A percentile compares a stretch with the other conserved stretches of the same genome.
phyloP scores from a whole-genome alignment of 73 alveolate genomes.

The Paramecium primaurelia region DNA sequence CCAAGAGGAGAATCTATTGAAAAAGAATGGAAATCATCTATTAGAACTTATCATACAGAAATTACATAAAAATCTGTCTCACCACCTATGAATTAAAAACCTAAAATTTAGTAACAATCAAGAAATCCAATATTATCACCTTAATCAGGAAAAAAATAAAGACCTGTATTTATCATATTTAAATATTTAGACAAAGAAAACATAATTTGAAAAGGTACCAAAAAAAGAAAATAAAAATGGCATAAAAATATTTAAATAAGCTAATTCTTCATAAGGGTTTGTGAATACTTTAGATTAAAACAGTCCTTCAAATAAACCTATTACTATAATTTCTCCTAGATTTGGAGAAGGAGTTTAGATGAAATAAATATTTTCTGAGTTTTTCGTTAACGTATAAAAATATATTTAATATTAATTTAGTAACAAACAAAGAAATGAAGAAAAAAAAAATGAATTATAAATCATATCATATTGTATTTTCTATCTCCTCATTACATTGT shows the following conservation, averaged over 20 bases:
- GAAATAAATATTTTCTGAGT: not conserved
- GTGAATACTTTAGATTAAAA: not conserved
- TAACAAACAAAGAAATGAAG: not conserved
- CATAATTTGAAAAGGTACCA: not conserved
- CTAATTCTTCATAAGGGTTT: not conserved
- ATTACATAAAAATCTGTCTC: not conserved
- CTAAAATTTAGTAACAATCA: not conserved
- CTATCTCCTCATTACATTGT: not conserved
- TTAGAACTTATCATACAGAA: not conserved
- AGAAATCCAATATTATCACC: not conserved
- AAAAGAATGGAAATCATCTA: not conserved
- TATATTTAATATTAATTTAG: not conserved
- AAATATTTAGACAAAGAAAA: not conserved
- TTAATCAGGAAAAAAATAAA: not conserved
- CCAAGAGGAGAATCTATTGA: not conserved
- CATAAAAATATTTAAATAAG: not conserved
- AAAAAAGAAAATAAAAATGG: not conserved
- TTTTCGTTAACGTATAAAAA: not conserved
- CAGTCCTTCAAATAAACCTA: not conserved
- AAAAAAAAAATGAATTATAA: not conserved
- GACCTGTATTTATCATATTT: not conserved
- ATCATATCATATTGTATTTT: not conserved
- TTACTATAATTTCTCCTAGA: not conserved
- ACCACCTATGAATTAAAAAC: not conserved
- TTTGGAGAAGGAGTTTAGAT: not conserved